Conservation (phyloP, 2,329 filamentous ascomycete species). For the Arthrinium phaeospermum region DNA sequence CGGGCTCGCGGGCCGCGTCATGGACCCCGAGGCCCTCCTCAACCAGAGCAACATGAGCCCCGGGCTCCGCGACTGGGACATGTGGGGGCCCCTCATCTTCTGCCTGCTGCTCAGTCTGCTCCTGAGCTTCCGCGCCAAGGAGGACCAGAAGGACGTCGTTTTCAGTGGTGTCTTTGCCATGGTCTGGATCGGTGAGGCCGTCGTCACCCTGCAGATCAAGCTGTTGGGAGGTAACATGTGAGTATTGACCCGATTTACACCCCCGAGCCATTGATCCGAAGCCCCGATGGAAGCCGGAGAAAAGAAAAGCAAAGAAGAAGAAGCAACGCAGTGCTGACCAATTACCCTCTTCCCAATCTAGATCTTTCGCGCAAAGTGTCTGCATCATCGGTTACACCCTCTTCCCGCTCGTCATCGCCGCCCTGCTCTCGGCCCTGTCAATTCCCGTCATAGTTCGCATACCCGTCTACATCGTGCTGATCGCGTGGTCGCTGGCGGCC, state of each 20-base stretch:
- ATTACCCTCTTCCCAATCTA: conserved; percentile 43
- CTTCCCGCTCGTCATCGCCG: conserved; percentile 93
- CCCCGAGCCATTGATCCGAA: no score
- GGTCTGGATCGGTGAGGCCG: conserved; percentile 95
- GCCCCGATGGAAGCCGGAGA: no score
- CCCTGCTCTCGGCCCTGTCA: conserved; percentile 82
- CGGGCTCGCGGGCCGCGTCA: conserved; percentile 64
- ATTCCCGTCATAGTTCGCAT: conserved; percentile 83
- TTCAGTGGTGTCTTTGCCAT: conserved; percentile 97
- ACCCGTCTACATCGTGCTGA: conserved; percentile 86
- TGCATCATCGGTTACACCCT: conserved; percentile 99
- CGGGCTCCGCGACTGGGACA: conserved; percentile 93
- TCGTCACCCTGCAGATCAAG: conserved; percentile 98
- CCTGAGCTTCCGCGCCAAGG: conserved; percentile 79
- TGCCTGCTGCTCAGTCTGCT: conserved; percentile 88
- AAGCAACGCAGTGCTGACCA: conserved; percentile 27
- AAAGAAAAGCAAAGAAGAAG: neutral
- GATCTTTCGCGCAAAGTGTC: conserved; percentile 95
- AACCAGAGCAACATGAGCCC: conserved; percentile 79
- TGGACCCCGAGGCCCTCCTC: conserved; percentile 67
- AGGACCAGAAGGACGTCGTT: conserved; percentile 83
- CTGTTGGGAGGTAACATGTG: conserved; percentile 96
- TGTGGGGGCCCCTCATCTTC: conserved; percentile 97
- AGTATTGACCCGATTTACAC: conserved; percentile 44
- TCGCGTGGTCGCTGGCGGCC: conserved; percentile 92